Evolutionary conservation across 805 yeast species (phyloP), one percentile per base, ranked within the genome.

Genomic region (Saccharomycodes ludwigii): DNA sequence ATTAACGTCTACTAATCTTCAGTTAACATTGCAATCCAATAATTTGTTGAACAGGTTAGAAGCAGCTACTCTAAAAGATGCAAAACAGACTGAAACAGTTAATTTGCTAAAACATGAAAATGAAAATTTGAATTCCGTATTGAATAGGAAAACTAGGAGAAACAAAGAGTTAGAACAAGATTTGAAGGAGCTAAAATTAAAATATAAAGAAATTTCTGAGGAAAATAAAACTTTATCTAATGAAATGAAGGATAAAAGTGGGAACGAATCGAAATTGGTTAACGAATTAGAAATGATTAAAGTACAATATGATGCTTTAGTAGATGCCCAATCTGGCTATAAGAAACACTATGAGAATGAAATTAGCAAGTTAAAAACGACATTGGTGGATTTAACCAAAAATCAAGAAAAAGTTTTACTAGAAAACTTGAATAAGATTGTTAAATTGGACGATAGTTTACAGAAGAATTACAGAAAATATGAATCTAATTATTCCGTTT

Each of bases 51-150:
- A 68, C 40, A 71, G 68, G 41, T 47, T 59, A 7, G 76, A 73
- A 40, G 50, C 63, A 29, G 63, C 55, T 34, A 44, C 58, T 50
- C 43, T 59, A 46, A 42, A 42, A 41, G 48, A 59, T 61, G 27
- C 58, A 38, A 73, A 72, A 50, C 69, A 74, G 38, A 58, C 64
- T 43, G 63, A 69, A 31, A 55, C 64, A 18, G 45, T 65, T 32
- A 72, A 83, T 19, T 75, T 74, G 40, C 61, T 79, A 23, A 77
- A 77, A 51, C 86, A 79, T 50, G 88, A 83, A 45, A 76, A 76
- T 43, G 85, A 80, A 40, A 76, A 76, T 59, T 62, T 78, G 26
- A 76, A 69, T 44, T 73, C 84, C 1, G 56, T 80, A 39, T 55
- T 82, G 36, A 71, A 68, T 39, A 60, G 93, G 32, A 79, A 80